Percentiles rank a stretch among this genome's conserved stretches.
phyloP scores from a whole-genome alignment of 2,329 filamentous ascomycete species.

The Fusarium musae region DNA sequence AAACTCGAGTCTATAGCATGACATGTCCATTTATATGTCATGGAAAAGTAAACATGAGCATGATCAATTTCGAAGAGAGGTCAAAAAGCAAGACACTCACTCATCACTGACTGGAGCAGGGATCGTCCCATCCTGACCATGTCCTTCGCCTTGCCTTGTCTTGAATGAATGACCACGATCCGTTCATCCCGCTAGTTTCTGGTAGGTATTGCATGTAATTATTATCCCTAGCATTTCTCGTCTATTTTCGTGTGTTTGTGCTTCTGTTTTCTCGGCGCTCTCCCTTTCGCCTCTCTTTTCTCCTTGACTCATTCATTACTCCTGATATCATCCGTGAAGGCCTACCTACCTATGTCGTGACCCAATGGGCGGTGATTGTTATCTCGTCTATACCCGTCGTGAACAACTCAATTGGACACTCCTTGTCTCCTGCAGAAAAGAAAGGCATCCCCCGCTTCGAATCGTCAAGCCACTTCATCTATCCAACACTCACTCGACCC shows the following conservation, averaged over 20 bases:
- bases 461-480: slow-evolving; percentile 21
- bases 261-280: slow-evolving; percentile 13
- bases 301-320: slow-evolving; percentile 21
- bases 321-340: slow-evolving; percentile 18
- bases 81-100: slow-evolving; percentile 3
- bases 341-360: background rate
- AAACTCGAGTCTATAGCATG: slow-evolving; percentile 15
- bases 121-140: slow-evolving; percentile 17
- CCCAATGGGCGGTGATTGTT: slow-evolving; percentile 7
- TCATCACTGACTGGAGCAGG: slow-evolving; percentile 11
- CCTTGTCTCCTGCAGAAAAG: slow-evolving; percentile 12
- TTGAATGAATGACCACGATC: slow-evolving; percentile 24
- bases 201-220: background rate
- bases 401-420: background rate
- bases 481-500: slow-evolving; percentile 17
- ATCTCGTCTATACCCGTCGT: slow-evolving; percentile 3
- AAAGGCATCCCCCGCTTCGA: slow-evolving; percentile 15
- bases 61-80: background rate
- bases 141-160: slow-evolving; percentile 3
- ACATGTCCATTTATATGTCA: background rate
- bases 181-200: slow-evolving; percentile 33
- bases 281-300: slow-evolving; percentile 10
- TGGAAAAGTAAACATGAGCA: slow-evolving; percentile 1
- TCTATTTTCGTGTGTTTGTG: slow-evolving; percentile 20
- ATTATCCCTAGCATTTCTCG: slow-evolving; percentile 26